Conservation (phyloP, 1,139 yeast genomes). For the Spencermartinsiella ligniputridi region DNA sequence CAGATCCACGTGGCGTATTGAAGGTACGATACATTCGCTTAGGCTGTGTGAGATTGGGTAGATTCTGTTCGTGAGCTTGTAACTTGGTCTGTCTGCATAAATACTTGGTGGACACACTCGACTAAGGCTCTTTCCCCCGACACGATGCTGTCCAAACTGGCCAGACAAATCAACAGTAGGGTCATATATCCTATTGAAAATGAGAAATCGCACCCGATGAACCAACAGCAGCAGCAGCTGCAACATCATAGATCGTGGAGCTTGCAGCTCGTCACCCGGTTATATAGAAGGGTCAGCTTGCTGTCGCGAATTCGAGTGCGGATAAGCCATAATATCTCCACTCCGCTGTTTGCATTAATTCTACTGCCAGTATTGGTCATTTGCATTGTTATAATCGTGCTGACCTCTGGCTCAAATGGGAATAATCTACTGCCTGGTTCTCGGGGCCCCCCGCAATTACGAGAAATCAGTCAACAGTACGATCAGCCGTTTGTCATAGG, state of each 20-base stretch:
- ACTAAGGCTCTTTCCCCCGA: too few species aligned
- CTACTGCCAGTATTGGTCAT: constrained; percentile 4
- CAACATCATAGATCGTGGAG: constrained; percentile 2
- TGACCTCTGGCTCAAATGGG: constrained; percentile 3
- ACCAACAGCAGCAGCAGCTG: neutral
- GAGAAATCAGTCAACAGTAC: constrained; percentile 13
- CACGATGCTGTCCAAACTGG: neutral
- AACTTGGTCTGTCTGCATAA: too few species aligned
- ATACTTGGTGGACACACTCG: too few species aligned
- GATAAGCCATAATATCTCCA: constrained; percentile 14
- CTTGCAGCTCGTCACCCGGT: constrained; percentile 6
- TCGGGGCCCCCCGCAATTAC: constrained; percentile 9
- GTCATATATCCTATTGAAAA: constrained; percentile 3
- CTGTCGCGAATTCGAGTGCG: constrained; percentile 12
- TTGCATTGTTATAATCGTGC: constrained; percentile 1
- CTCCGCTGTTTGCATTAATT: constrained; percentile 14
- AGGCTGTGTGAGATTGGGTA: too few species aligned
- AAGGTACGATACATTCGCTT: too few species aligned
- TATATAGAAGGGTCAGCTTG: constrained; percentile 5
- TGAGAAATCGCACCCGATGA: neutral
- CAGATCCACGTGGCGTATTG: too few species aligned
- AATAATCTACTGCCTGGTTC: constrained; percentile 9
- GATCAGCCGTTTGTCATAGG: constrained; percentile 35
- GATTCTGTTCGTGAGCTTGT: too few species aligned
- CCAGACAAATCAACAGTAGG: constrained; percentile 1